Percentiles rank a stretch among this genome's conserved stretches.
Evolutionary conservation across 768 basidiomycete genomes (phyloP).

Genomic region (Lactarius trivialis): DNA sequence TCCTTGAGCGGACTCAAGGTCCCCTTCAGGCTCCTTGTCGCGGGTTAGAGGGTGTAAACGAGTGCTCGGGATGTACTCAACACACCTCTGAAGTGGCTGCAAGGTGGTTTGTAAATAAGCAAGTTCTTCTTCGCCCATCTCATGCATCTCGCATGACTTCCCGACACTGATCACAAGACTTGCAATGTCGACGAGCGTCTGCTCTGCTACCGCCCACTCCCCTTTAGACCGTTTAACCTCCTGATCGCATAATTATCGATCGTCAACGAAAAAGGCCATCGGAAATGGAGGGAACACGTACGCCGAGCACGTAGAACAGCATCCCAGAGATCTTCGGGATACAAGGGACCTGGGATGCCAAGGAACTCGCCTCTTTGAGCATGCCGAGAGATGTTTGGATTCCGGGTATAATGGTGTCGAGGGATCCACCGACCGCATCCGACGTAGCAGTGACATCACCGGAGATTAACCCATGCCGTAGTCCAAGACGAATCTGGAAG

Average conservation of each 20-base stretch:
- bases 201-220: neutral
- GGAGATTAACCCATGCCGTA: too few species aligned
- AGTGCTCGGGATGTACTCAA: neutral
- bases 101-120: neutral
- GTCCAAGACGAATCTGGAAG: neutral
- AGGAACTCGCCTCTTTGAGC: neutral
- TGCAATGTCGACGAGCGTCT: neutral
- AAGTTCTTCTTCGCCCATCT: neutral
- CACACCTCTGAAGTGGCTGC: neutral
- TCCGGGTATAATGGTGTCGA: neutral
- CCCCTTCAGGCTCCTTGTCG: neutral
- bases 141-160: neutral
- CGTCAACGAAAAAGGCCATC: neutral
- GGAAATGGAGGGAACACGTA: neutral
- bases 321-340: neutral
- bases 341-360: neutral
- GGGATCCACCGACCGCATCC: neutral
- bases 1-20: neutral
- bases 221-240: neutral
- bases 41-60: neutral
- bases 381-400: neutral
- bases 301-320: neutral
- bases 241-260: neutral
- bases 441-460: neutral
- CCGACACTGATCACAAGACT: neutral